phyloP scores from a whole-genome alignment of 1,139 yeast genomes.

The Schizosaccharomyces versatilis region DNA sequence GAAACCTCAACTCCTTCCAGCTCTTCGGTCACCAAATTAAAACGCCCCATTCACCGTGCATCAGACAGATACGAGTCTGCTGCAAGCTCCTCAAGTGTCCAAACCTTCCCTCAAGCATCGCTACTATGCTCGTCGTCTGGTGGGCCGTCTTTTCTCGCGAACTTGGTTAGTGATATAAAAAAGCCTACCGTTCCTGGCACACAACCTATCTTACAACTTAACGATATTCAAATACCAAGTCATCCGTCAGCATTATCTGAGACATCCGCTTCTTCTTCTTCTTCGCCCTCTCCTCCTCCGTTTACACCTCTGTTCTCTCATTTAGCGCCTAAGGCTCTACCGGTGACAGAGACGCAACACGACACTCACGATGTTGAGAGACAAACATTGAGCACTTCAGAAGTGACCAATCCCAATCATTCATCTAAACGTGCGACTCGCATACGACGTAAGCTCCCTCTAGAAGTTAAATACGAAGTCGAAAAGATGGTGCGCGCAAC shows the following conservation, averaged over 20 bases:
- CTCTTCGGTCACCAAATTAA: background rate
- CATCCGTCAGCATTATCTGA: too few relatives aligned
- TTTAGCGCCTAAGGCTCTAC: background rate
- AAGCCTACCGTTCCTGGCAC: background rate
- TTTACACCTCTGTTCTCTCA: background rate
- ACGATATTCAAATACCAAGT: too few relatives aligned
- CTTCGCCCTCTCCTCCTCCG: too few relatives aligned
- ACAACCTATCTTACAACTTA: background rate
- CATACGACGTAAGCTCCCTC: background rate
- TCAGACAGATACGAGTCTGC: background rate
- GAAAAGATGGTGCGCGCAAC: constrained; percentile 1
- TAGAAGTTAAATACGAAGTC: background rate
- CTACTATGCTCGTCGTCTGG: background rate
- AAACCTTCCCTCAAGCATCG: background rate
- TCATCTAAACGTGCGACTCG: too few relatives aligned
- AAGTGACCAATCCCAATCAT: too few relatives aligned
- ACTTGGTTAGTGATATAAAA: background rate
- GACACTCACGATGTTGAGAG: too few relatives aligned
- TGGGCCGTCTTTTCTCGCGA: background rate
- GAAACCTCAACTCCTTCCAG: background rate
- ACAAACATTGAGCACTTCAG: too few relatives aligned
- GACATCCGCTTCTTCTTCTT: too few relatives aligned
- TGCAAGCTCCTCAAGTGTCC: background rate
- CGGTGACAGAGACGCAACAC: too few relatives aligned
- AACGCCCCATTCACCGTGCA: background rate